A percentile compares a stretch with the other conserved stretches of the same genome.
These are phyloP conservation scores for Turritis glabra DNA, from an alignment of 345 rosid genomes.

Conservation along the genomic window DNA sequence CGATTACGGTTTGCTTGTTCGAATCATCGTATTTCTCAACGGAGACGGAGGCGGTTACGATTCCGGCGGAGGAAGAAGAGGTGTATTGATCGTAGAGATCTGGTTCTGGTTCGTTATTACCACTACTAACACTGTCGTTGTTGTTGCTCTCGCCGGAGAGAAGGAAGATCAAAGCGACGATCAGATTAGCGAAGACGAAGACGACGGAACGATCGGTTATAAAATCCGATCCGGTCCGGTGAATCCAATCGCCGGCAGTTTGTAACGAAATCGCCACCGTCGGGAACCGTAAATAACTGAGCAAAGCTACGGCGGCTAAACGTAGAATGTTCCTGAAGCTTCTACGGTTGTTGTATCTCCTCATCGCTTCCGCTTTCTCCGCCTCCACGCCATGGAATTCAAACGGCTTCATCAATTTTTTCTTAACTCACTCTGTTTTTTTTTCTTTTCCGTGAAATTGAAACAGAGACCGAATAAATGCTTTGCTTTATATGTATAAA, in stretches of 20 bases:
- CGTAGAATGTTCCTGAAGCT: neutral
- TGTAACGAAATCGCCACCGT: neutral
- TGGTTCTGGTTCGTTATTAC: neutral
- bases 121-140: neutral
- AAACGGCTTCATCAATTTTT: neutral
- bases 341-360: slow-evolving; percentile 25
- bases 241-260: slow-evolving; percentile 5
- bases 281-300: slow-evolving; percentile 21
- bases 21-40: neutral
- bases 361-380: slow-evolving; percentile 39
- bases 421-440: neutral
- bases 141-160: neutral
- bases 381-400: slow-evolving; percentile 13
- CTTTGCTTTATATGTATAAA: neutral
- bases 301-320: neutral
- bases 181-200: slow-evolving; percentile 9
- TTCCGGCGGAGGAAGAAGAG: neutral
- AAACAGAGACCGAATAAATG: neutral
- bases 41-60: neutral
- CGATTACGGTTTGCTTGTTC: neutral
- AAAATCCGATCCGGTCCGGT: neutral
- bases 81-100: slow-evolving; percentile 31
- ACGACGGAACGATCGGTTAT: slow-evolving; percentile 1
- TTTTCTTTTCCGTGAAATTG: neutral
- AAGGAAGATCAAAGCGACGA: slow-evolving; percentile 17